Evolutionary conservation across 1,284 basidiomycete genomes (phyloP).

Genomic region (Ceratobasidium sp.): DNA sequence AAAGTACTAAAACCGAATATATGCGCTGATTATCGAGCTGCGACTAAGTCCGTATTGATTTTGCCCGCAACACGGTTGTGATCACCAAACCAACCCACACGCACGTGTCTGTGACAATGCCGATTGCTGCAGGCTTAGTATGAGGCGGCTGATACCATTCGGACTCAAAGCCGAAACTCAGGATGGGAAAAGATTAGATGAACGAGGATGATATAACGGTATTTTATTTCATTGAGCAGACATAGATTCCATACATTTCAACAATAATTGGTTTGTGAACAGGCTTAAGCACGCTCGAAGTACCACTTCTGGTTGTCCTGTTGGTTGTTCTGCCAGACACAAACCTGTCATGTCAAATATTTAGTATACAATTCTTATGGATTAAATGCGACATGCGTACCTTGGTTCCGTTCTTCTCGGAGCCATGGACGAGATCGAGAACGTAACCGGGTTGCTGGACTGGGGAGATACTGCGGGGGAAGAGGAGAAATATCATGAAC

Average conservation of each 20-base stretch:
- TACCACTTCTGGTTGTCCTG: conserved; percentile 47
- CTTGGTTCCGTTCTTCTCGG: conserved; percentile 34
- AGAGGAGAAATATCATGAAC: not conserved
- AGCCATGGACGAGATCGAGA: conserved; percentile 33
- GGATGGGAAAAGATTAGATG: no score
- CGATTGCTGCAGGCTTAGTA: no score
- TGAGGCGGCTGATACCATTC: no score
- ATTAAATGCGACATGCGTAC: not conserved
- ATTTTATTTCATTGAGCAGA: conserved; percentile 14
- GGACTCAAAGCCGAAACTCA: no score
- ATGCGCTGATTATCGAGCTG: no score
- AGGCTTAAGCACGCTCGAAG: conserved; percentile 40
- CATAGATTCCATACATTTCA: not conserved
- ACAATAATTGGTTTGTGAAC: not conserved
- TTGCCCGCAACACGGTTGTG: no score
- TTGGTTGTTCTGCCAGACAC: conserved; percentile 45
- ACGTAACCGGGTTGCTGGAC: conserved; percentile 27
- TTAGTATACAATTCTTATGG: not conserved
- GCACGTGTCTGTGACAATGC: no score
- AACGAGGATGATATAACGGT: not conserved
- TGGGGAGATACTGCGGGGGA: conserved; percentile 11
- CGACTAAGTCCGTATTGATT: no score
- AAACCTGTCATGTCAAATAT: not conserved
- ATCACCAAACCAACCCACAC: no score
- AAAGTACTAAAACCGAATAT: not conserved